phyloP scores from a whole-genome alignment of 2,329 filamentous ascomycete species.

The Cercospora brassicicola region DNA sequence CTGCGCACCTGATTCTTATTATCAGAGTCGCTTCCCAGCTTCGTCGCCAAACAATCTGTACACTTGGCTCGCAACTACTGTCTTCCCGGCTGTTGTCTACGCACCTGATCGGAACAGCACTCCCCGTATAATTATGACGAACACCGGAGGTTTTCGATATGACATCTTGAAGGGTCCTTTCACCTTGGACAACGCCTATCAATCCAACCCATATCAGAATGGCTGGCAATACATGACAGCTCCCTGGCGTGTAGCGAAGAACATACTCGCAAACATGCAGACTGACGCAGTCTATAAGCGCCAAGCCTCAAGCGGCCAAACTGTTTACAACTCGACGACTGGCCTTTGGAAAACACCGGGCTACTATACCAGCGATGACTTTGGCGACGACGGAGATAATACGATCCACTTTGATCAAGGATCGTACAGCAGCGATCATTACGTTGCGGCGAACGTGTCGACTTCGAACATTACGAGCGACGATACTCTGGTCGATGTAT shows the following conservation, averaged over 20 bases:
- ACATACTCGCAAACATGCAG: constrained; percentile 30
- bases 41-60: constrained; percentile 24
- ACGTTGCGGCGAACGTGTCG: constrained; percentile 26
- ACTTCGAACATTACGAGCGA: constrained; percentile 24
- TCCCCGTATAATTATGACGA: constrained; percentile 59
- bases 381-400: constrained; percentile 58
- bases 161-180: constrained; percentile 65
- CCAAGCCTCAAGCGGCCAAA: constrained; percentile 12
- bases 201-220: constrained; percentile 58
- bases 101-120: constrained; percentile 50
- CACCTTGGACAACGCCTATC: constrained; percentile 56
- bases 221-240: constrained; percentile 54
- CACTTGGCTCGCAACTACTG: constrained; percentile 23
- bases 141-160: constrained; percentile 62
- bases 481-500: constrained; percentile 26
- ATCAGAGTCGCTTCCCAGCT: constrained; percentile 16
- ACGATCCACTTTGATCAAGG: constrained; percentile 47
- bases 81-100: constrained; percentile 50
- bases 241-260: constrained; percentile 25
- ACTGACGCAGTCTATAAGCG: constrained; percentile 30
- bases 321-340: constrained; percentile 19
- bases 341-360: constrained; percentile 44
- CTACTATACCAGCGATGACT: constrained; percentile 59
- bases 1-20: constrained; percentile 24
- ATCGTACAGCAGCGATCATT: constrained; percentile 19